Base-by-base conservation (phyloP, 1,139 yeast genomes). In the Blastobotrys buckinghamii region DNA sequence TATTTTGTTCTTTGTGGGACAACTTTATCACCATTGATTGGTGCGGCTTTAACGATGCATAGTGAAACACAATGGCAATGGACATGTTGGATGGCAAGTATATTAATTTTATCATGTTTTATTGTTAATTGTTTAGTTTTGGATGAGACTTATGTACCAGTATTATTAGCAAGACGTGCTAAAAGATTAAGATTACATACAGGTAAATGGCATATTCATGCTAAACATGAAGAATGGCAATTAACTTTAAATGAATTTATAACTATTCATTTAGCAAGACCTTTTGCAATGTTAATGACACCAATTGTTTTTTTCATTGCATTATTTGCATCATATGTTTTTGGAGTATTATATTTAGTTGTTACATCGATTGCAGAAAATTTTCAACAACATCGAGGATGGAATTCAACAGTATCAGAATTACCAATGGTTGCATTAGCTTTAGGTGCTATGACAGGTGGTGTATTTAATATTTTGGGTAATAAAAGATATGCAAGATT, bases 61-160 rank as follows among this genome's bases (percentile, higher is more conserved):
- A 72, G 72, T 2, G 68, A 69, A 50, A 69, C 74, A 51, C 73
- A 74, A 46, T 84, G 68, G 75, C 77, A 73, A 71, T 77, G 77
- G 88, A 74, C 69, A 64, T 71, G 75, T 43, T 78, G 86, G 76
- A 77, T 82, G n/a, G 71, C 81, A 47, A 71, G 82, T 67, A 81
- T 85, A 4, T 75, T 81, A 52, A 79, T 83, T n/a, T 80, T 79
- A 15, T 77, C 73, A 0, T 71, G 80, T 71, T 70, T 84, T 64
- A 63, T 73, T 1, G 44, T 74, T 10, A 66, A 72, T 40, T 60
- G 75, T 6, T 45, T 75, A 1, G 60, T 76, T 1, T 73, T 84
- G 16, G 82, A 84, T n/a, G 95, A 86, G 65, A 82, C 92, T 1
- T 85, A 83, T 64, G 77, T 77, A 2, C 94, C 94, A 0, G 78